A percentile compares a stretch with the other conserved stretches of the same genome.
Conservation (phyloP, 169 alveolate genomes). For the Cryptosporidium felis region DNA sequence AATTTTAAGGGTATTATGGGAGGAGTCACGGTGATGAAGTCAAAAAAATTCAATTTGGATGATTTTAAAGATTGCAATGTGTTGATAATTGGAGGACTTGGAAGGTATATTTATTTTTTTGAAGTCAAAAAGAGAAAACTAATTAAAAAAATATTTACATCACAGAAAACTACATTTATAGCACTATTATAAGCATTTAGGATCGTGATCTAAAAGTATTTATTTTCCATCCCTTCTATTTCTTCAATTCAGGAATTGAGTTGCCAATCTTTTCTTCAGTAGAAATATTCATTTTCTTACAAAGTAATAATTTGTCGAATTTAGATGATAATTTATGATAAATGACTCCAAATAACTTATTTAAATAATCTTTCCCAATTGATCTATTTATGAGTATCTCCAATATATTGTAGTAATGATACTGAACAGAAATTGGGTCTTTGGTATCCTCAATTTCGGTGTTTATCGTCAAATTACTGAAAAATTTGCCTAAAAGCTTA, state of each 20-base stretch:
- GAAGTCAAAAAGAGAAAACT: conserved; percentile 40
- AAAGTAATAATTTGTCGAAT: neutral
- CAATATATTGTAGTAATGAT: neutral
- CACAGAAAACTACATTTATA: conserved; percentile 14
- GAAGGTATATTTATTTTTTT: conserved; percentile 36
- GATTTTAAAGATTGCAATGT: neutral
- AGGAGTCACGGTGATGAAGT: neutral
- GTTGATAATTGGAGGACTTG: conserved; percentile 27
- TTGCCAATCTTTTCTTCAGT: neutral
- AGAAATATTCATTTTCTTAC: neutral
- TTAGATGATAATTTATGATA: neutral
- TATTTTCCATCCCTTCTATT: neutral
- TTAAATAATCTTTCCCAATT: neutral
- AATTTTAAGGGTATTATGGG: conserved; percentile 64
- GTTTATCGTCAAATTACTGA: too few species aligned
- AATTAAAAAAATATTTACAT: conserved; percentile 18
- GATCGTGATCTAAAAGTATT: neutral
- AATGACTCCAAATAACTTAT: neutral
- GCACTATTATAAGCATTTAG: neutral
- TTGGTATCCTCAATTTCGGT: too few species aligned
- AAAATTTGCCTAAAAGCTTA: conserved; percentile 5
- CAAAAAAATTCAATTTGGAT: neutral
- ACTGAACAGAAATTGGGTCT: too few species aligned
- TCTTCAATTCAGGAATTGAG: neutral
- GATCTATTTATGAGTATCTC: neutral